Evolutionary conservation across 116 monocot species (phyloP), one percentile per base, ranked within the genome.

Genomic region (Papilionanthe hybrid): DNA sequence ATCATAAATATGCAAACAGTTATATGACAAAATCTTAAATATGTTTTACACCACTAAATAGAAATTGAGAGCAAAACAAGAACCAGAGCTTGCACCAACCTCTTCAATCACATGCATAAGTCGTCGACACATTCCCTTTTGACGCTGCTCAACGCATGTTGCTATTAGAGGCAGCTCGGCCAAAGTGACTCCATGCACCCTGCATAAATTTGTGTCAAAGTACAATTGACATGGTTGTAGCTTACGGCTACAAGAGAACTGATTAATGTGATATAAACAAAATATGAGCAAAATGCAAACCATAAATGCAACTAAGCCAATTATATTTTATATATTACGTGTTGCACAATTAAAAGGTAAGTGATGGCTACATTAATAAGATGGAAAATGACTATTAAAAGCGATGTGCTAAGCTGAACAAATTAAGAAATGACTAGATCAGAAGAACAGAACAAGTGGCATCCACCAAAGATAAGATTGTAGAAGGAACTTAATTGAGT

Each of bases 131-230:
- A 96, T 96, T 90, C 96, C 96, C 84, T 90, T 91, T 28, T 81
- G 87, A 8, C 93, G 96, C 72, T 83, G 84, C 72, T 90, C 86
- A 65, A 57, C 71, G 79, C 86, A 85, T 79, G 96, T 96, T 86
- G 96, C 88, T 80, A 96, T 79, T 4, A 96, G 87, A 77, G 96
- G 96, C 82, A 96, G 89, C 81, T 96, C 96, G 72, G 96, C 96
- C 15, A 91, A 81, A 44, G 27, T 82, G 75, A 84, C 47, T 53
- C 96, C 93, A 87, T 92, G 96, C 49, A 96, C 85, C 86, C 96
- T 96, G 75, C 68, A 81, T 37, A 77, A 32, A 28, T 55, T 29
- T 7, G 79, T 72, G 69, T 18, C 8, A 43, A 72, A 72, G 20
- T 72, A 13, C 72, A 42, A 72, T 8, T 42, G 72, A 72, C 1